These are phyloP conservation scores for Plasmodium sp. DNA, from an alignment of 169 alveolate species.

Conservation along the genomic window DNA sequence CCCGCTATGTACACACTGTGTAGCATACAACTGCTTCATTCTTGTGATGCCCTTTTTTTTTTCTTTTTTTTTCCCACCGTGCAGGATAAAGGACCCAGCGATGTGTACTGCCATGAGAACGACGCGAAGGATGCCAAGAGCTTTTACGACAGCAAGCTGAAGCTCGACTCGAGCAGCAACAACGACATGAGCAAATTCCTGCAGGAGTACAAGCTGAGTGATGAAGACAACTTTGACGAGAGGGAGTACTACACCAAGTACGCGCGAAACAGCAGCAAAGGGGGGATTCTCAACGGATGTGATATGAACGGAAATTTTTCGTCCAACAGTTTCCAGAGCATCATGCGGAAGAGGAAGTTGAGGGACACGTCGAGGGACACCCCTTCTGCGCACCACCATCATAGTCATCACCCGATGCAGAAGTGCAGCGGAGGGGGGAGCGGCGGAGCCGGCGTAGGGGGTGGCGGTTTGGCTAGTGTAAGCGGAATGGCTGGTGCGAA, in stretches of 20 bases:
- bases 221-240: constrained; percentile 30
- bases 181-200: constrained; percentile 12
- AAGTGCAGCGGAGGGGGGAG: not conserved
- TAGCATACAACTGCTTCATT: not conserved
- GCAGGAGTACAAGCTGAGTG: not conserved
- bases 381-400: not conserved
- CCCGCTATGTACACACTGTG: not conserved
- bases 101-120: not conserved
- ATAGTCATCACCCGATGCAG: not conserved
- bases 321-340: constrained; percentile 27
- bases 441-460: too few relatives aligned
- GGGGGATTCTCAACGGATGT: not conserved
- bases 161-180: constrained; percentile 7
- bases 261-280: constrained; percentile 1
- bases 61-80: not conserved
- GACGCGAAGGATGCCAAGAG: constrained; percentile 20
- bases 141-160: constrained; percentile 24
- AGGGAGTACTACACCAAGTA: constrained; percentile 15
- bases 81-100: constrained; percentile 7
- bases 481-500: not conserved
- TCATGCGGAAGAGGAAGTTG: constrained; percentile 17
- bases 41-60: not conserved
- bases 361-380: not conserved
- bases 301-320: constrained; percentile 10
- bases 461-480: not conserved